A percentile compares a stretch with the other conserved stretches of the same genome.
Conservation (phyloP, 306 rosid genomes). For the Prunus mira region DNA sequence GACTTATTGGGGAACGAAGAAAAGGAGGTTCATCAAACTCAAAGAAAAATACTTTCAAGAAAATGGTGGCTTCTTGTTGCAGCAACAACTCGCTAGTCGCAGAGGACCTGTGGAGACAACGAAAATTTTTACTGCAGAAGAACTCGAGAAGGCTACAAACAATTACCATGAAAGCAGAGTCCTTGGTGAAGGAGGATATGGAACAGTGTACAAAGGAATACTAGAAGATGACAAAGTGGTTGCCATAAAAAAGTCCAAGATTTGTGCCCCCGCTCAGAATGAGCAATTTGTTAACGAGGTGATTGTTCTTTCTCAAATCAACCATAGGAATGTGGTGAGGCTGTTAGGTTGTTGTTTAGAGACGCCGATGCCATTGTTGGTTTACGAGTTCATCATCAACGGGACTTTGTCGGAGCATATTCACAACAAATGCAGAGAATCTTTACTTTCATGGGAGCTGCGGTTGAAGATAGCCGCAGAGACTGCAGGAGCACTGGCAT, state of each 20-base stretch:
- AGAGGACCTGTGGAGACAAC: background rate
- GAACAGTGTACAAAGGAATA: constrained; percentile 20
- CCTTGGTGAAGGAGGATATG: constrained; percentile 19
- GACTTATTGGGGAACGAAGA: constrained; percentile 15
- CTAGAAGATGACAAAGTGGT: constrained; percentile 1
- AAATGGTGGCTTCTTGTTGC: constrained; percentile 22
- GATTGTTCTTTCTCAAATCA: constrained; percentile 26
- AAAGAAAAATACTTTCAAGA: constrained; percentile 14
- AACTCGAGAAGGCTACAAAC: constrained; percentile 4
- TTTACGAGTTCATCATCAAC: constrained; percentile 24
- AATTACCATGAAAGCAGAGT: background rate
- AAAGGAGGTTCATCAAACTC: constrained; percentile 11
- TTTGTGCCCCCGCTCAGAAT: constrained; percentile 3
- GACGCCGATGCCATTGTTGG: constrained; percentile 17
- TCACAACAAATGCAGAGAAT: background rate
- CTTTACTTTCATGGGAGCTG: constrained; percentile 13
- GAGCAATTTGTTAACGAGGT: constrained; percentile 31
- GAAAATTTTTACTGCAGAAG: constrained; percentile 12
- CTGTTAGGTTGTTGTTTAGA: constrained; percentile 32
- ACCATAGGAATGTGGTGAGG: constrained; percentile 29
- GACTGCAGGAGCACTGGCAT: constrained; percentile 24
- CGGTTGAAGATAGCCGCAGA: constrained; percentile 31
- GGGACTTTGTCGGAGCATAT: constrained; percentile 17
- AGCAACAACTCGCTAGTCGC: background rate
- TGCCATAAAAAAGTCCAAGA: constrained; percentile 24